phyloP scores from a whole-genome alignment of 805 yeast genomes.

The Kodamaea kaohsiungensis region DNA sequence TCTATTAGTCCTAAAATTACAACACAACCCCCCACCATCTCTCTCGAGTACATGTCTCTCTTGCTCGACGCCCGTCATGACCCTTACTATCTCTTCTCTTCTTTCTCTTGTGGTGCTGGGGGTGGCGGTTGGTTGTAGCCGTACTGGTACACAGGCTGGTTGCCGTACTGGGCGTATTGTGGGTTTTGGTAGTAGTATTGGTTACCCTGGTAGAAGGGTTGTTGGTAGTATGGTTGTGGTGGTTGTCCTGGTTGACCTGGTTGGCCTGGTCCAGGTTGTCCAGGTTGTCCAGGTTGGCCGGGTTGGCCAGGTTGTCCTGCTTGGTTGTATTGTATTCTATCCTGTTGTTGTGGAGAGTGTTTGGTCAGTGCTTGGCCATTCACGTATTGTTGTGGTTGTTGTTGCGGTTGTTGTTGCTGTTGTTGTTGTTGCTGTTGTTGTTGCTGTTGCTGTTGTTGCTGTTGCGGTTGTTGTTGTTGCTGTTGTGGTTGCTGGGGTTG shows the following conservation, averaged over 20 bases:
- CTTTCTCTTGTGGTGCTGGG: conserved; percentile 1
- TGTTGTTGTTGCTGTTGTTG: conserved; percentile 8
- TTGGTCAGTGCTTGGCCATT: conserved; percentile 6
- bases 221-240: conserved; percentile 11
- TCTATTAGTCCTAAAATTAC: too few species aligned
- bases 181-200: conserved; percentile 9
- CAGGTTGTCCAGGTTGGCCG: conserved; percentile 13
- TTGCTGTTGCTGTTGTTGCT: conserved; percentile 11
- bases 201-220: conserved; percentile 8
- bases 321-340: conserved; percentile 4
- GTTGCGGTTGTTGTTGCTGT: conserved; percentile 12
- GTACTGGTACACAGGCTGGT: conserved; percentile 13
- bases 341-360: conserved; percentile 10
- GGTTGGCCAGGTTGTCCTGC: conserved; percentile 13
- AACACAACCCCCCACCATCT: too few species aligned
- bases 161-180: conserved; percentile 13
- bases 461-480: conserved; percentile 12
- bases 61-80: not conserved
- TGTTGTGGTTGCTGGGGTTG: not conserved
- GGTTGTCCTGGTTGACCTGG: conserved; percentile 11
- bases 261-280: conserved; percentile 4
- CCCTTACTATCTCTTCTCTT: not conserved
- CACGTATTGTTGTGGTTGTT: conserved; percentile 6
- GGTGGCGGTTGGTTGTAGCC: conserved; percentile 12
- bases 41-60: too few species aligned